Evolutionary conservation across 768 basidiomycete species (phyloP).

Genomic region (Macrocybe gigantea): DNA sequence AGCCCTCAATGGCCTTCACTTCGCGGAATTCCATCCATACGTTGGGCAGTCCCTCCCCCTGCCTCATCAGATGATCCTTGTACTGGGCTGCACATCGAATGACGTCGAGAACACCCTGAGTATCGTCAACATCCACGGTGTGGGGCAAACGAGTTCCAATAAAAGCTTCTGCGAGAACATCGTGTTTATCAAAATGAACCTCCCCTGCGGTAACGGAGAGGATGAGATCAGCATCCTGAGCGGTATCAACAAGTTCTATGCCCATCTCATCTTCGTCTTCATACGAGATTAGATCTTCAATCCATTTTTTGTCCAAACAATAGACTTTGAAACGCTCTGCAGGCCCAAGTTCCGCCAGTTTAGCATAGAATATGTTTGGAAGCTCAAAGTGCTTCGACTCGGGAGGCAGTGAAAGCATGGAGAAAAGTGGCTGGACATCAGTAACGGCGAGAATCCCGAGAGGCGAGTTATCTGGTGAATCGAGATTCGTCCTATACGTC

Average conservation of each 20-base stretch:
- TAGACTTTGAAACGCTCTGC: not conserved
- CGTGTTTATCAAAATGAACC: not conserved
- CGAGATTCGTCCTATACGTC: not conserved
- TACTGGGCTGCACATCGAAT: not conserved
- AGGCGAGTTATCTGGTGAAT: not conserved
- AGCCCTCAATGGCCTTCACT: not conserved
- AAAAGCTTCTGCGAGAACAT: not conserved
- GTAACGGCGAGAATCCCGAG: not conserved
- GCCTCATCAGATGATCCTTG: not conserved
- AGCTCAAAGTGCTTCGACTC: not conserved
- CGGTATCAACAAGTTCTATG: not conserved
- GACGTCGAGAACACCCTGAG: not conserved
- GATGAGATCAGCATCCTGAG: not conserved
- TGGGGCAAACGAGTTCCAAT: not conserved
- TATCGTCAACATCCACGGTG: not conserved
- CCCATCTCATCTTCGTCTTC: not conserved
- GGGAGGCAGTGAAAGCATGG: not conserved
- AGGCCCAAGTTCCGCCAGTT: not conserved
- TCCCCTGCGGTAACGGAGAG: not conserved
- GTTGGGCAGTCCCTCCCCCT: not conserved
- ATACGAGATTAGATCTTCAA: not conserved
- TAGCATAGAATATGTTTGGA: not conserved
- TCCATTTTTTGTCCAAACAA: not conserved
- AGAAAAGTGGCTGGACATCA: not conserved
- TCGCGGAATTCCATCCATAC: conserved; percentile 3